Evolutionary conservation across 257 asterid genomes (phyloP).

Genomic region (Solanum lignicaule): DNA sequence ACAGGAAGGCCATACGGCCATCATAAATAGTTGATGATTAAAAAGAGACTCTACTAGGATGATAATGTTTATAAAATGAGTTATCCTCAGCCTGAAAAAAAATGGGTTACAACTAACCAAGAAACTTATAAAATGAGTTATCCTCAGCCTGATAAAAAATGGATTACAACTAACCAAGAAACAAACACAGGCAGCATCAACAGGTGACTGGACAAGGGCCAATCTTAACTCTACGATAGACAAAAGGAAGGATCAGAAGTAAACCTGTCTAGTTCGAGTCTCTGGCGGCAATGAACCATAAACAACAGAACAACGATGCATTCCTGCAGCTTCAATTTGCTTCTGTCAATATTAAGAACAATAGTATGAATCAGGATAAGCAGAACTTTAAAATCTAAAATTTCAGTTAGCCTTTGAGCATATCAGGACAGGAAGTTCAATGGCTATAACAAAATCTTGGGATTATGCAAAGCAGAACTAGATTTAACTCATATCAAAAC

Average conservation of each 20-base stretch:
- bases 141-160: neutral
- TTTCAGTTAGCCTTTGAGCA: neutral
- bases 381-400: neutral
- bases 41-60: neutral
- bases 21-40: neutral
- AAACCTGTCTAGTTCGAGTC: slow-evolving; percentile 94
- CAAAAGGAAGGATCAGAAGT: slow-evolving; percentile 6
- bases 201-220: neutral
- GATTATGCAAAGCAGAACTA: neutral
- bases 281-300: slow-evolving; percentile 97
- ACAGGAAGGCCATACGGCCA: neutral
- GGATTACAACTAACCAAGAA: neutral
- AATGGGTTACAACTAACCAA: neutral
- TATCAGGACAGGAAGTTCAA: neutral
- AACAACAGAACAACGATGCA: slow-evolving; percentile 89
- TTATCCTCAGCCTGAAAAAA: neutral
- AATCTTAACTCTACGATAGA: neutral
- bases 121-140: neutral
- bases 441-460: neutral
- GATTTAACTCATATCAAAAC: neutral
- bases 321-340: slow-evolving; percentile 51
- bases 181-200: neutral
- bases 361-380: neutral
- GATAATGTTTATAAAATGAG: neutral
- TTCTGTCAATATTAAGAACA: slow-evolving; percentile 37